phyloP scores from a whole-genome alignment of 768 basidiomycete genomes.

The Mycena vitilis region DNA sequence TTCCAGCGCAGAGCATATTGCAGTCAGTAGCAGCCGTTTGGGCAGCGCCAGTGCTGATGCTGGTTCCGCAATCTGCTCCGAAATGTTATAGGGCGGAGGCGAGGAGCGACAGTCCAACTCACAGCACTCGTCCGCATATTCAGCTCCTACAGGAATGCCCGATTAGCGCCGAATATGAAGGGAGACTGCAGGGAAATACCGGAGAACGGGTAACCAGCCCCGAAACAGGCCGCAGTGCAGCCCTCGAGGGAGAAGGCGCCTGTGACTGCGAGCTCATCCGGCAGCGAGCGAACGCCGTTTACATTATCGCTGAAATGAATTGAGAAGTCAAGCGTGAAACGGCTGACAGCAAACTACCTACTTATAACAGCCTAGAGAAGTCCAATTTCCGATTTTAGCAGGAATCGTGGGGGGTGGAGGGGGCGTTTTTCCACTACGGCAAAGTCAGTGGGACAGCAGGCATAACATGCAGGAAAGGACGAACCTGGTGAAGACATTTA shows the following conservation, averaged over 20 bases:
- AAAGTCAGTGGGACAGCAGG: no score
- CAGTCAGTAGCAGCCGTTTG: conserved; percentile 65
- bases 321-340: conserved; percentile 20
- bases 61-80: conserved; percentile 61
- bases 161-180: background rate
- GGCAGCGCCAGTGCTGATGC: conserved; percentile 58
- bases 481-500: conserved; percentile 57
- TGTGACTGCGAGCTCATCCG: conserved; percentile 56
- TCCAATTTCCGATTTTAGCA: conserved; percentile 71
- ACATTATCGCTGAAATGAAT: conserved; percentile 56
- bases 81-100: conserved; percentile 3
- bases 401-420: conserved; percentile 66
- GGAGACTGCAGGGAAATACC: conserved; percentile 51
- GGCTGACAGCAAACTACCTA: conserved; percentile 42
- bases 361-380: conserved; percentile 80
- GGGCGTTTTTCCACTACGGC: conserved; percentile 62
- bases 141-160: conserved; percentile 10
- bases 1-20: conserved; percentile 73
- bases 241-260: conserved; percentile 62
- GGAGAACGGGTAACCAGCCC: conserved; percentile 57
- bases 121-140: conserved; percentile 61
- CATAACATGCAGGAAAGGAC: no score
- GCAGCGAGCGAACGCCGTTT: conserved; percentile 55
- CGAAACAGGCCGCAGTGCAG: conserved; percentile 73
- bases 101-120: conserved; percentile 40